Base-by-base conservation (phyloP, 805 yeast genomes). In the Barnettozyma botsteinii region DNA sequence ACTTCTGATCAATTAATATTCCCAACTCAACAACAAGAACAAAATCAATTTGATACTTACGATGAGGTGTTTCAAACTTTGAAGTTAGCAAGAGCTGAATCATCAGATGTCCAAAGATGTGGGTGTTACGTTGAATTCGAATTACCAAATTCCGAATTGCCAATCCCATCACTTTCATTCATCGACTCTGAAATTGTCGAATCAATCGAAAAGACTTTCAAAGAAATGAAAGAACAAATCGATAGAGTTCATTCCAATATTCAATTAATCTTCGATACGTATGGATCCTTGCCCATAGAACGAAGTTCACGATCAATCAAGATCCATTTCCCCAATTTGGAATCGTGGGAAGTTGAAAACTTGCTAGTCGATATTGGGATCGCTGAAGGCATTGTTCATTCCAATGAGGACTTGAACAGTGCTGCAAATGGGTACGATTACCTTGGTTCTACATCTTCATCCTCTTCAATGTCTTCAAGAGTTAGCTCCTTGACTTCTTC, bases 261-360 rank as follows among this genome's bases (percentile, higher is more conserved):
- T 35, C 50, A 61, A 30, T 54, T 56, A 32, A 65, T 77, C 28
- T 65, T 77, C 43, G 74, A 77, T 23, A 50, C 57, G 4, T 73
- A 80, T 41, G 93, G 93, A 3, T 77, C 79, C 46, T 72, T 79
- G 47, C 87, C 85, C 8, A 65, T 82, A 40, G 66, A 77, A 34
- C 60, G 73, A 39, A 67, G 66, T 33, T 52, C 61, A 28, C 56
- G 62, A 11, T 62, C 67, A 23, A 59, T 78, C 37, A 64, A 81
- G 48, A 75, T 81, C 12, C 81, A 75, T 55, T 85, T 86, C 62
- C 87, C 91, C 25, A 84, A 82, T 55, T 70, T 82, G 43, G 86
- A 82, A 44, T 60, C 69, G 7, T 64, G 57, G 6, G 77, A 77
- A 48, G 73, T 84, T 50, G 81, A 79, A 50, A 45, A 47, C 17